Percentiles rank a stretch among this genome's conserved stretches.
Conservation (phyloP, 345 rosid species). For the Camelina sativa region DNA sequence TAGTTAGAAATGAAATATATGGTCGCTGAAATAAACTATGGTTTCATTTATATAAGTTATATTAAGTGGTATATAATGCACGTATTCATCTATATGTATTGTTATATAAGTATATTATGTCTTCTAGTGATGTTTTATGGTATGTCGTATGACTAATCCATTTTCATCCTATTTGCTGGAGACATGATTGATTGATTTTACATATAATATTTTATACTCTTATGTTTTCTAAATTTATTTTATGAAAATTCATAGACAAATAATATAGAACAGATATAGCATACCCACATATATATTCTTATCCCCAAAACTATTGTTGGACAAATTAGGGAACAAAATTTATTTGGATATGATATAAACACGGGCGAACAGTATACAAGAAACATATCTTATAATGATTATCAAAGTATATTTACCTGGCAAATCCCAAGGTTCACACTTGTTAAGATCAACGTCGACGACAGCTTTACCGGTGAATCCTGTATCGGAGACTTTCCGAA, state of each 20-base stretch:
- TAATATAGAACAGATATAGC: constrained; percentile 7
- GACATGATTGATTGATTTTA: constrained; percentile 5
- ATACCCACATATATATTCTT: background rate
- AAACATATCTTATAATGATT: background rate
- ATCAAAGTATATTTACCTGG: constrained; percentile 61
- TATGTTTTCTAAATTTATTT: background rate
- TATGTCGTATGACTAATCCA: background rate
- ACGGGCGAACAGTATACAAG: background rate
- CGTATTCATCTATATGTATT: background rate
- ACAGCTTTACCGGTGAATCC: constrained; percentile 79
- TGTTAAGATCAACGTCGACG: constrained; percentile 95
- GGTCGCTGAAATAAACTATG: constrained; percentile 6
- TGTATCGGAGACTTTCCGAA: constrained; percentile 65
- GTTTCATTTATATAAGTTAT: constrained; percentile 29
- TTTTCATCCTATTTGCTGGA: constrained; percentile 21
- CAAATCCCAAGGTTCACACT: constrained; percentile 98
- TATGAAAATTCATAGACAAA: constrained; percentile 7
- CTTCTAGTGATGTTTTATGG: constrained; percentile 1
- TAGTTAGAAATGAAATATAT: background rate
- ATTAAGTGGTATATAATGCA: background rate
- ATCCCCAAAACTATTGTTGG: background rate
- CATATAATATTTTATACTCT: constrained; percentile 6
- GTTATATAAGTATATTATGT: constrained; percentile 5
- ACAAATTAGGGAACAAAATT: background rate
- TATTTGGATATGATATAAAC: background rate